These are phyloP conservation scores for Schwanniomyces pseudopolymorphus DNA, from an alignment of 805 yeast genomes.

Conservation along the genomic window DNA sequence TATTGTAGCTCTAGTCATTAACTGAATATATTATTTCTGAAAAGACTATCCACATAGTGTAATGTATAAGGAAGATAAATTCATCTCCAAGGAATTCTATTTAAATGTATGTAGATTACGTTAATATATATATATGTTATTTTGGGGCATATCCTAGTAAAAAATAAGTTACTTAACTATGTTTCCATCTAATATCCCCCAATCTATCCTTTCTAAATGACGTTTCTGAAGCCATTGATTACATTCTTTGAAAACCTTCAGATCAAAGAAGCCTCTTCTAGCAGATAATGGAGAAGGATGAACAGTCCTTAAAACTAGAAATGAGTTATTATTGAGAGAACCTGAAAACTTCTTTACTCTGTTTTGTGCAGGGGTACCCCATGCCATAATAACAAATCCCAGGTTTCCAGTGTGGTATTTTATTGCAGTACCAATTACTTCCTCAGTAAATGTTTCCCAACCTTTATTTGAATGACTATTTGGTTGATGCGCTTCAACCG, in stretches of 20 bases:
- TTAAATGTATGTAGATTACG: too few relatives aligned
- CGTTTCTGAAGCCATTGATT: slow-evolving; percentile 71
- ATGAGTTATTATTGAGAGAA: slow-evolving; percentile 27
- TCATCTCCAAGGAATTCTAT: not conserved
- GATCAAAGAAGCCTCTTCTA: slow-evolving; percentile 74
- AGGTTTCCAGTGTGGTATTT: slow-evolving; percentile 28
- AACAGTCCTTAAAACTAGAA: slow-evolving; percentile 65
- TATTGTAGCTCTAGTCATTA: not conserved
- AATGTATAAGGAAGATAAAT: not conserved
- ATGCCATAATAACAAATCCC: slow-evolving; percentile 76
- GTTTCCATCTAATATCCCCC: slow-evolving; percentile 48
- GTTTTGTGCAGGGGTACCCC: slow-evolving; percentile 77
- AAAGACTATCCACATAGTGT: not conserved
- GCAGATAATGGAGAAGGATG: slow-evolving; percentile 98
- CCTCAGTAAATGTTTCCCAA: slow-evolving; percentile 88
- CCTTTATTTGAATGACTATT: slow-evolving; percentile 89
- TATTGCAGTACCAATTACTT: slow-evolving; percentile 56
- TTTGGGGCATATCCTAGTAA: too few relatives aligned
- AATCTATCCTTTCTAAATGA: slow-evolving; percentile 55
- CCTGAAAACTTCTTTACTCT: slow-evolving; percentile 43
- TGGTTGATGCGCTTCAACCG: slow-evolving; percentile 91
- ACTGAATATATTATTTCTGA: not conserved
- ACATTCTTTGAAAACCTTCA: slow-evolving; percentile 68
- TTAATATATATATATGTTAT: too few relatives aligned
- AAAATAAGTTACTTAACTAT: slow-evolving; percentile 11